These are phyloP conservation scores for Moesziomyces aphidis DNA, from an alignment of 1,284 basidiomycete species.

Conservation along the genomic window DNA sequence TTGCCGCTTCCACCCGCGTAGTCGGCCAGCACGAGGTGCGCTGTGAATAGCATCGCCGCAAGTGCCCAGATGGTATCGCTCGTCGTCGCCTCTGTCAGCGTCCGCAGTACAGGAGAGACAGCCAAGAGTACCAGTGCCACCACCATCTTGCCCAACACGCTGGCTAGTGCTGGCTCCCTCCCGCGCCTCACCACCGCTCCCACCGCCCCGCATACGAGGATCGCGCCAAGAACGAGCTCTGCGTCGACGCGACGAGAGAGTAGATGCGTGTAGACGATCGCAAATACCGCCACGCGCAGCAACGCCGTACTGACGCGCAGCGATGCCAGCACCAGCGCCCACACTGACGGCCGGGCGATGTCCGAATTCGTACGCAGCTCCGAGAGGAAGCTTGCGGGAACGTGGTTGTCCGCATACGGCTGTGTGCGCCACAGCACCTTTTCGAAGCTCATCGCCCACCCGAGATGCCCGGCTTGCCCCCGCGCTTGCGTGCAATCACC, in stretches of 20 bases:
- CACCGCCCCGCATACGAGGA: neutral
- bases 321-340: conserved; percentile 76
- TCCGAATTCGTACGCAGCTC: conserved; percentile 71
- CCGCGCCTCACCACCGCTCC: neutral
- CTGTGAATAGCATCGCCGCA: conserved; percentile 75
- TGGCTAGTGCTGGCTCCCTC: conserved; percentile 3
- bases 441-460: conserved; percentile 73
- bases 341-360: conserved; percentile 72
- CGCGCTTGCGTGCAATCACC: conserved; percentile 36
- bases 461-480: conserved; percentile 35
- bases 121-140: conserved; percentile 89
- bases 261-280: conserved; percentile 55
- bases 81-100: conserved; percentile 92
- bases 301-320: conserved; percentile 55
- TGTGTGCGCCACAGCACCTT: conserved; percentile 86
- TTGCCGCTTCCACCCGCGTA: conserved; percentile 69
- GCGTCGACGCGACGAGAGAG: conserved; percentile 18
- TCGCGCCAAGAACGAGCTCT: conserved; percentile 12
- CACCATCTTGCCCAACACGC: conserved; percentile 68
- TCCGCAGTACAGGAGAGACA: conserved; percentile 88
- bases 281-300: conserved; percentile 41
- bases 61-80: conserved; percentile 97
- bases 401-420: conserved; percentile 84
- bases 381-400: conserved; percentile 81
- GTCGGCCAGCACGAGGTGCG: conserved; percentile 77